Conservation (phyloP, 495 filamentous ascomycete genomes). For the Lasiosphaeria hispida region DNA sequence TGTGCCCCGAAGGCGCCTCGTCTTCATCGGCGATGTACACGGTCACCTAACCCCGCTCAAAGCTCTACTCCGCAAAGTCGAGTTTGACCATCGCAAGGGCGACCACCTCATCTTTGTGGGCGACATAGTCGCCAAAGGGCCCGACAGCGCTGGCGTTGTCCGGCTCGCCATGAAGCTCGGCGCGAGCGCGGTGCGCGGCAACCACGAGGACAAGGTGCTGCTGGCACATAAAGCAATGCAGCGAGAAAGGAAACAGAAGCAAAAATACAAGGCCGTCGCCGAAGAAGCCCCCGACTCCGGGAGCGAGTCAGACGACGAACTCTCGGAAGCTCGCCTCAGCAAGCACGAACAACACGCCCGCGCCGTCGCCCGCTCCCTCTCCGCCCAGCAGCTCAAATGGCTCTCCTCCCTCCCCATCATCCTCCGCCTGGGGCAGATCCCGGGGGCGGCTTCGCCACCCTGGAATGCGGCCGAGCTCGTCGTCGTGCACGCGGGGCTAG, state of each 20-base stretch:
- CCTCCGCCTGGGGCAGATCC: slow-evolving; percentile 61
- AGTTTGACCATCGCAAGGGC: slow-evolving; percentile 51
- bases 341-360: slow-evolving; percentile 32
- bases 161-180: slow-evolving; percentile 64
- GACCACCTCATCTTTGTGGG: slow-evolving; percentile 85
- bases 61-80: slow-evolving; percentile 62
- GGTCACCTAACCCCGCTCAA: slow-evolving; percentile 70
- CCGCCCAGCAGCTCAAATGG: slow-evolving; percentile 61
- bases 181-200: slow-evolving; percentile 82
- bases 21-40: slow-evolving; percentile 89
- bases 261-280: slow-evolving; percentile 4
- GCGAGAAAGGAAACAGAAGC: slow-evolving; percentile 17
- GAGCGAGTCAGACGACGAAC: not conserved
- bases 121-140: slow-evolving; percentile 86
- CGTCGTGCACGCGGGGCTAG: slow-evolving; percentile 82
- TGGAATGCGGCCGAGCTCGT: slow-evolving; percentile 57
- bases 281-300: not conserved
- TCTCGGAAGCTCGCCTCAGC: slow-evolving; percentile 7
- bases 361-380: slow-evolving; percentile 36
- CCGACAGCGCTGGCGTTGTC: slow-evolving; percentile 76
- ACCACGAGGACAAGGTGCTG: slow-evolving; percentile 86
- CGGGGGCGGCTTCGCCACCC: slow-evolving; percentile 27
- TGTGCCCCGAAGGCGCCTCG: slow-evolving; percentile 38
- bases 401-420: slow-evolving; percentile 71
- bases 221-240: slow-evolving; percentile 16